Evolutionary conservation across 2,329 filamentous ascomycete species (phyloP).

Genomic region (Nigrospora sphaerica): DNA sequence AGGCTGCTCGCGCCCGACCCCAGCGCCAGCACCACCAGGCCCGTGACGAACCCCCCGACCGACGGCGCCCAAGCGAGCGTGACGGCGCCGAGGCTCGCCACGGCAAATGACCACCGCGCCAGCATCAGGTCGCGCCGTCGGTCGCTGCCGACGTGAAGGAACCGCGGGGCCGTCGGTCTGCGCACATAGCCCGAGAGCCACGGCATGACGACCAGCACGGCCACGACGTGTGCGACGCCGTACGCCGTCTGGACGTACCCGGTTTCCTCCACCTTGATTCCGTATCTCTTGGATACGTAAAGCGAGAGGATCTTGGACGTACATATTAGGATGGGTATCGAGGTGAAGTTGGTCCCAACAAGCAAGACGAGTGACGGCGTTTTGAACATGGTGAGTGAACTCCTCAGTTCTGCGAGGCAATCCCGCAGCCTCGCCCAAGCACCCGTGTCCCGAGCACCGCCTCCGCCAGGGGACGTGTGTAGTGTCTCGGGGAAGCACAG

Average conservation of each 20-base stretch:
- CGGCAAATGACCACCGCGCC: constrained; percentile 14
- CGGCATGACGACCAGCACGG: constrained; percentile 18
- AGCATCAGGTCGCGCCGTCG: constrained; percentile 19
- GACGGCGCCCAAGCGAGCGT: constrained; percentile 16
- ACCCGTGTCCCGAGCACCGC: constrained; percentile 3
- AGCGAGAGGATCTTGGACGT: constrained; percentile 18
- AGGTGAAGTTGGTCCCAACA: constrained; percentile 9
- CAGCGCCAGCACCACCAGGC: constrained; percentile 20
- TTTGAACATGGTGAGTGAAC: constrained; percentile 13
- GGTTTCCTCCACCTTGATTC: constrained; percentile 19
- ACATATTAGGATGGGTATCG: constrained; percentile 9
- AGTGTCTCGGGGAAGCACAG: constrained; percentile 21
- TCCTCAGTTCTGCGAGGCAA: neutral
- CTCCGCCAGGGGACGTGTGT: neutral
- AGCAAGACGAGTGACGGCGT: constrained; percentile 17
- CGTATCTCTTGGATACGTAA: constrained; percentile 22
- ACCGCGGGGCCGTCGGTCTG: constrained; percentile 9
- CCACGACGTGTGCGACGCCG: constrained; percentile 16
- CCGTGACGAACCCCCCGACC: constrained; percentile 16
- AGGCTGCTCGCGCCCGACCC: constrained; percentile 18
- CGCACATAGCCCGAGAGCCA: constrained; percentile 13
- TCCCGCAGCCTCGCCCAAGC: neutral
- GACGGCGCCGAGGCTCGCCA: constrained; percentile 13
- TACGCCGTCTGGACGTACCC: constrained; percentile 22
- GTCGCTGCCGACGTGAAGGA: constrained; percentile 14